Evolutionary conservation across 805 yeast species (phyloP).

Genomic region (Teunomyces atbi): DNA sequence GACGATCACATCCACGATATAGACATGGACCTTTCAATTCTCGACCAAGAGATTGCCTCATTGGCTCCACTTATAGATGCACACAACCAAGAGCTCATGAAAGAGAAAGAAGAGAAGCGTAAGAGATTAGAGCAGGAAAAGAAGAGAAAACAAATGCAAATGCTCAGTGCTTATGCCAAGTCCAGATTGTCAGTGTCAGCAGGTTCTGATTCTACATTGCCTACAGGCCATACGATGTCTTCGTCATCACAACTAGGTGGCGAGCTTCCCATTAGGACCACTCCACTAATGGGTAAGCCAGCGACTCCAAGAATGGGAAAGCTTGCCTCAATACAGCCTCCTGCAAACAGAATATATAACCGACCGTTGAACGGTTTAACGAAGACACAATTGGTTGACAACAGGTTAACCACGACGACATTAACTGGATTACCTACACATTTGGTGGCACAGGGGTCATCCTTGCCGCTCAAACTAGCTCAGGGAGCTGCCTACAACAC

Average conservation of each 20-base stretch:
- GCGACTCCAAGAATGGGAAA: slow-evolving; percentile 43
- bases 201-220: slow-evolving; percentile 2
- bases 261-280: slow-evolving; percentile 10
- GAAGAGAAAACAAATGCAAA: slow-evolving; percentile 12
- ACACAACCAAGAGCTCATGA: slow-evolving; percentile 27
- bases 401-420: slow-evolving; percentile 19
- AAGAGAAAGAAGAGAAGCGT: slow-evolving; percentile 20
- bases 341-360: slow-evolving; percentile 36
- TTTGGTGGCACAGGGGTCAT: slow-evolving; percentile 16
- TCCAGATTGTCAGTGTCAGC: slow-evolving; percentile 5
- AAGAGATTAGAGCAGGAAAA: slow-evolving; percentile 21
- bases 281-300: slow-evolving; percentile 34
- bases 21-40: slow-evolving; percentile 29
- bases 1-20: slow-evolving; percentile 11
- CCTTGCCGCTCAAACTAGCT: slow-evolving; percentile 15
- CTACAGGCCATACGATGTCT: slow-evolving; percentile 3
- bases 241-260: slow-evolving; percentile 6
- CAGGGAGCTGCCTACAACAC: slow-evolving; percentile 14
- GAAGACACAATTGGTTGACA: slow-evolving; percentile 18
- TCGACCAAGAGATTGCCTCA: slow-evolving; percentile 42
- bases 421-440: slow-evolving; percentile 21
- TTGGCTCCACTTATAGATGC: slow-evolving; percentile 40
- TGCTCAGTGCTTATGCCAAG: slow-evolving; percentile 2
- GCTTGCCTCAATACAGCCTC: slow-evolving; percentile 46
- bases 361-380: slow-evolving; percentile 17